Evolutionary conservation across 2,329 filamentous ascomycete genomes (phyloP), one percentile per base, ranked within the genome.

Genomic region (Exophiala sp.): DNA sequence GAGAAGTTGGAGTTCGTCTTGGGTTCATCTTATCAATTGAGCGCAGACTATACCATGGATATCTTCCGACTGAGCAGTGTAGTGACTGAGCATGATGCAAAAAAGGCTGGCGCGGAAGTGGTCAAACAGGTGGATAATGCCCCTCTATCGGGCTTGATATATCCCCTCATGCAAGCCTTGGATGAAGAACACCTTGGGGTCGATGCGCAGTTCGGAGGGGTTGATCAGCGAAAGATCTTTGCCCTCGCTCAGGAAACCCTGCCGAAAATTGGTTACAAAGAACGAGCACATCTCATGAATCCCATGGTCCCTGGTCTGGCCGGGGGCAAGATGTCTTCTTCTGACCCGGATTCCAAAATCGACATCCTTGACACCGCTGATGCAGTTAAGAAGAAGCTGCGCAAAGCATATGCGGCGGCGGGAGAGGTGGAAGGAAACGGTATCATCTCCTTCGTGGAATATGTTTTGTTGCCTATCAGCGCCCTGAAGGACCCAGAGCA

Each of bases 101-200:
- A 89, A 70, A 93, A 88, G 70, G 90, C 91, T 0, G 91, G 91
- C 32, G 86, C 88, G 1, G 93, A 97, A 69, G 81, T 97, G 6
- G 91, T 98, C 58, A 97, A 97, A 76, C 89, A 97, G 73, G 82
- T 85, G 2, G 79, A 80, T 49, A 89, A 91, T 63, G 80, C 85
- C 8, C 79, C 85, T 2, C 66, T 94, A 47, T 81, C 78, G 49
- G 87, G 86, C 1, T 75, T 91, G 10, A 78, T 91, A 55, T 94
- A 94, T 73, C 87, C 88, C 1, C 75, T 94, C 41, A 83, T 98
- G 70, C 93, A 97, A 70, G 86, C 86, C 1, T 73, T 97, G 40
- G 91, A 97, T 64, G 91, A 97, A 71, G 78, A 93, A 72, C 82
- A 96, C 73, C 75, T 98, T 2, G 82, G 82, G 50, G 87, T 90